phyloP scores from a whole-genome alignment of 176 grass and related monocot genomes.

The Oryza coarctata region DNA sequence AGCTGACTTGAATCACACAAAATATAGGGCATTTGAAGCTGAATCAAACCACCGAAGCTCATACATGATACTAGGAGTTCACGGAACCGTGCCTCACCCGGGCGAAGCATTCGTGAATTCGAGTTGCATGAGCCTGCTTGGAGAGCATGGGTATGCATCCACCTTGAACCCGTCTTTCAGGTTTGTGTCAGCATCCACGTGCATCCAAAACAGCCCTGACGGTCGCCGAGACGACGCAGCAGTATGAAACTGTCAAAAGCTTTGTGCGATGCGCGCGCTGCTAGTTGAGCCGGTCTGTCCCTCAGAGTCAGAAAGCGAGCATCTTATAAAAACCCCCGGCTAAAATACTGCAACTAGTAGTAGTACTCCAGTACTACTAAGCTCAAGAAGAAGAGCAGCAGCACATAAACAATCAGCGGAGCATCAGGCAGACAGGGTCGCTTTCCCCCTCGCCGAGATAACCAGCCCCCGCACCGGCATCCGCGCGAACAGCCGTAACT shows the following conservation, averaged over 20 bases:
- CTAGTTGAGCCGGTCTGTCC: conserved; percentile 21
- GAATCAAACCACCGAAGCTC: no score
- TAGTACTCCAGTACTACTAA: not conserved
- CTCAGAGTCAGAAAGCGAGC: conserved; percentile 30
- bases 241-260: conserved; percentile 26
- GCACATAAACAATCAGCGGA: not conserved
- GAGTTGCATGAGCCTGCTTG: not conserved
- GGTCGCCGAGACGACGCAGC: conserved; percentile 5
- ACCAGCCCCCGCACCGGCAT: conserved; percentile 1
- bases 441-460: conserved; percentile 6
- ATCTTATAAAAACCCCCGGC: not conserved
- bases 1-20: not conserved
- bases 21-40: not conserved
- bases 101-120: not conserved
- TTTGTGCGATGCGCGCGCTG: conserved; percentile 20
- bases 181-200: not conserved
- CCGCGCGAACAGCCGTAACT: conserved; percentile 16
- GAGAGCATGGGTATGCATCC: not conserved
- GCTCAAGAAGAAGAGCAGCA: not conserved
- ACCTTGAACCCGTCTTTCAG: not conserved
- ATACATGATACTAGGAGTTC: no score
- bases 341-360: not conserved
- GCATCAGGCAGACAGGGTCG: conserved; percentile 13
- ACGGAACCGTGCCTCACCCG: no score
- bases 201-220: conserved; percentile 18